Base-by-base conservation (phyloP, 2,329 filamentous ascomycete species). In the Tolypocladium capitatum region DNA sequence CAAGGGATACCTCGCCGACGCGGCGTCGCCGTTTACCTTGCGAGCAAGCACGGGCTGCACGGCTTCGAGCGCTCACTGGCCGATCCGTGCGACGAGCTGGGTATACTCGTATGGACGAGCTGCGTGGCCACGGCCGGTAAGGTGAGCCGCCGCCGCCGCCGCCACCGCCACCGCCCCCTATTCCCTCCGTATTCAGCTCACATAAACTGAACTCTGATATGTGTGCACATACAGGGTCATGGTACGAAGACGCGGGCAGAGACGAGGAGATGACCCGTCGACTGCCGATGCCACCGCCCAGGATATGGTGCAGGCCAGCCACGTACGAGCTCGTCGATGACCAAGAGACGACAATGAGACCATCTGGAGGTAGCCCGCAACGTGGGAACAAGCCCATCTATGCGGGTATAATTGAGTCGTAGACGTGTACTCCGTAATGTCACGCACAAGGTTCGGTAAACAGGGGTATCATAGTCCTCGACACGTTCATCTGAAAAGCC, bases 31-130 rank as follows among this genome's bases (percentile, higher is more conserved):
- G 9, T 50, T 68, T 69, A 68, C 49, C 56, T 58, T 41, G 59
- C 65, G 7, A 64, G 59, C 48, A 69, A 68, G 56, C 58, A 63
- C 43, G 66, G 62, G 0, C 51, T 69, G 7, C 58, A 63, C 11
- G 64, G 60, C 2, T 67, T 69, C 44, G 63, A 65, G 34, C 51
- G 56, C 24, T 57, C 55, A 4, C 49, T 69, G 3, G 59, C 54
- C 1, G 53, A 46, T 2, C 48, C 68, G 31, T 58, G 58, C 21
- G 57, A 61, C 42, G 47, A 52, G 34, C 41, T 68, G 3, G 64
- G 65, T 3, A 63, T 67, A 24, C 52, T n/a, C n/a, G n/a, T n/a
- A n/a, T n/a, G 64, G 4, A 56, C 60, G 20, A 53, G 57, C 32
- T 60, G 56, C 35, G 56, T 64, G 11, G 66, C 64, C 66, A 64